These are phyloP conservation scores for Lactarius pseudohatsudake DNA, from an alignment of 768 basidiomycete genomes.

Conservation along the genomic window DNA sequence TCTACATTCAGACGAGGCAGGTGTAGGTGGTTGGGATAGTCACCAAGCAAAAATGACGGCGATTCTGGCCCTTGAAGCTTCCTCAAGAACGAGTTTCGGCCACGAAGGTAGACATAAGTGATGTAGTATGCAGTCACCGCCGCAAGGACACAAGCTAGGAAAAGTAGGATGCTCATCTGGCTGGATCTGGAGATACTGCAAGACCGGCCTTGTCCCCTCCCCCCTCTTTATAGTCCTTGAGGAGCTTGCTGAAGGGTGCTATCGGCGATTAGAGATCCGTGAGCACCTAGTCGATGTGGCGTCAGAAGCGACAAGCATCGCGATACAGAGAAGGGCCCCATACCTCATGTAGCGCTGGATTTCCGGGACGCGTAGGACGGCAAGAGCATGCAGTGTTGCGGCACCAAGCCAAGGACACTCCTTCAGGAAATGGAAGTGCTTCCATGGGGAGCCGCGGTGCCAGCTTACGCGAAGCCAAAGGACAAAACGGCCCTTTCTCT, in stretches of 20 bases:
- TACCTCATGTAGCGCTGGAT: background rate
- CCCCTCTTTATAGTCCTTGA: constrained; percentile 14
- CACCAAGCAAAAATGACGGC: constrained; percentile 20
- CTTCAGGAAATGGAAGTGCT: constrained; percentile 10
- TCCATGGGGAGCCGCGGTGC: background rate
- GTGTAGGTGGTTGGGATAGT: background rate
- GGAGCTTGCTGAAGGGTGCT: constrained; percentile 1
- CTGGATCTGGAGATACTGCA: background rate
- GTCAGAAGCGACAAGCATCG: constrained; percentile 7
- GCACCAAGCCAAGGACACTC: background rate
- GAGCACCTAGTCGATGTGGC: constrained; percentile 1
- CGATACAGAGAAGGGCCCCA: constrained; percentile 6
- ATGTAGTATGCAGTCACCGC: background rate
- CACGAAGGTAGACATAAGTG: constrained; percentile 15
- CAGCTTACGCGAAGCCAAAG: constrained; percentile 16
- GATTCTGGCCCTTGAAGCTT: constrained; percentile 22
- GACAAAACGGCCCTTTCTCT: constrained; percentile 2
- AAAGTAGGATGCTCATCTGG: constrained; percentile 17
- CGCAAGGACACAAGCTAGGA: constrained; percentile 9
- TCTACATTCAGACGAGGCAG: background rate
- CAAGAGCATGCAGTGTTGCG: background rate
- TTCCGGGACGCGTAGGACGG: constrained; percentile 17
- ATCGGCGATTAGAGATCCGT: constrained; percentile 17
- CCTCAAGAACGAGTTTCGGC: constrained; percentile 20
- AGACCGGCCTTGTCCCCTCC: background rate